Conservation (phyloP, 1,139 yeast species). For the Yamadazyma mexicana region DNA sequence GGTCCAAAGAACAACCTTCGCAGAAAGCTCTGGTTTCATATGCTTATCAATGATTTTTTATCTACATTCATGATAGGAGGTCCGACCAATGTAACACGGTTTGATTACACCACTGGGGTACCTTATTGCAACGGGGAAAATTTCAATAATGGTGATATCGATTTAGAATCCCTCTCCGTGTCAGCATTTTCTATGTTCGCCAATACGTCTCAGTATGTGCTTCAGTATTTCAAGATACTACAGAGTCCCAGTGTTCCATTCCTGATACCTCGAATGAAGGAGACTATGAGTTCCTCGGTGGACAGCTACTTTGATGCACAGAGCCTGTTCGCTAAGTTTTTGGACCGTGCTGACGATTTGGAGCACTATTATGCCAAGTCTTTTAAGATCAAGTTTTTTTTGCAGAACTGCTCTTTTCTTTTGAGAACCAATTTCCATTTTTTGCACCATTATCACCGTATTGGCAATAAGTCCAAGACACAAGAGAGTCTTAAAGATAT, state of each 20-base stretch:
- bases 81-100: constrained; percentile 27
- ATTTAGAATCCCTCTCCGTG: neutral
- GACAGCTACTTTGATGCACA: constrained; percentile 2
- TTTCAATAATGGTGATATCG: neutral
- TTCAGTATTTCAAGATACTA: neutral
- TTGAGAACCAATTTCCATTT: constrained; percentile 1
- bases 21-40: constrained; percentile 22
- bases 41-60: constrained; percentile 34
- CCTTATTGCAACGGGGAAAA: constrained; percentile 18
- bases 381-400: constrained; percentile 2
- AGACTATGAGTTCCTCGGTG: neutral
- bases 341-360: constrained; percentile 1
- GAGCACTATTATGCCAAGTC: constrained; percentile 7
- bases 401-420: constrained; percentile 2
- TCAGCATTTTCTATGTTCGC: neutral
- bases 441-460: neutral
- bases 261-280: neutral
- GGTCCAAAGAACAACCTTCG: constrained; percentile 30
- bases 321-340: neutral
- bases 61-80: constrained; percentile 40
- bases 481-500: neutral
- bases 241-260: neutral
- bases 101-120: constrained; percentile 32
- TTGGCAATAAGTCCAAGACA: neutral
- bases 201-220: neutral